phyloP scores from a whole-genome alignment of 2,329 filamentous ascomycete genomes.

The Phyllosticta paracitricarpa region DNA sequence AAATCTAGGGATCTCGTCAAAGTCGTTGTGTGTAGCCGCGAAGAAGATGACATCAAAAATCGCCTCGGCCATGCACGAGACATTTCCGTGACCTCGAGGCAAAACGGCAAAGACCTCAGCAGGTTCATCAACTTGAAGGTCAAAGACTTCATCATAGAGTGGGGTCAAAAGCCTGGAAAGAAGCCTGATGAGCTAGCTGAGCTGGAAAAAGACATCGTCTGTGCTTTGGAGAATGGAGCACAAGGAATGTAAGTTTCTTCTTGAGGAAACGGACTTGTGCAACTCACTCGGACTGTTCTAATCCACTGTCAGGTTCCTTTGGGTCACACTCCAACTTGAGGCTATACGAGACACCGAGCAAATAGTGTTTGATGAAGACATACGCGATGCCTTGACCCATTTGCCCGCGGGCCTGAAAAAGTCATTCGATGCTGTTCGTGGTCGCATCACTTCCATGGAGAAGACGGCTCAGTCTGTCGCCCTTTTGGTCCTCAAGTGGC shows the following conservation, averaged over 20 bases:
- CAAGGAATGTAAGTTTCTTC: neutral
- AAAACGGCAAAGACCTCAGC: neutral
- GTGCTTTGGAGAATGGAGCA: neutral
- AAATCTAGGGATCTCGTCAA: neutral
- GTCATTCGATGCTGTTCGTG: neutral
- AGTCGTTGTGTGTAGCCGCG: neutral
- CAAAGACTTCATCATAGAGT: neutral
- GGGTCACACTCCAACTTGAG: neutral
- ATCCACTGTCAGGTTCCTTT: neutral
- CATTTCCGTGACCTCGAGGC: neutral
- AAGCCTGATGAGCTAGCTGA: neutral
- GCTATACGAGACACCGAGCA: neutral
- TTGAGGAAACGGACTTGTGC: neutral
- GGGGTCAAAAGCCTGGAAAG: neutral
- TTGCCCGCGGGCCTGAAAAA: neutral
- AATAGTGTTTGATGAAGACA: neutral
- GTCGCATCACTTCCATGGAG: neutral
- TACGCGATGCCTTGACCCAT: neutral
- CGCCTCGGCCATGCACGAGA: neutral
- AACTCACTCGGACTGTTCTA: neutral
- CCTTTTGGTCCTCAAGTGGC: neutral
- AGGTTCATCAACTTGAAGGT: neutral
- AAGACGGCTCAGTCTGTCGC: neutral
- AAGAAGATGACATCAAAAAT: neutral
- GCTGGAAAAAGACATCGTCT: neutral